Conservation (phyloP, 345 rosid genomes). For the Erucastrum elatum region DNA sequence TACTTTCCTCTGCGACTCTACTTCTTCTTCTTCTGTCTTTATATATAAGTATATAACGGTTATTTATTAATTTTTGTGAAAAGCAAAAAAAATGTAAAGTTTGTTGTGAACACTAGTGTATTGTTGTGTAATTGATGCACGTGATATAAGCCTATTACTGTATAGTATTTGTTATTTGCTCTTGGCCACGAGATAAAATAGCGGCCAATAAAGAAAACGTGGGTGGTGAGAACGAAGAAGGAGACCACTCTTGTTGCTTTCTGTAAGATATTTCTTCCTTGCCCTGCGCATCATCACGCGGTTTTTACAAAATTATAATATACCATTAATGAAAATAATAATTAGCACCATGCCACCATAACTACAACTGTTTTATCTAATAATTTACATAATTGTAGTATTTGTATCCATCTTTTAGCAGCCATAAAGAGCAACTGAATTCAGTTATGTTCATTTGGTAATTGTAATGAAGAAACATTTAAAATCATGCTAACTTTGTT, state of each 20-base stretch:
- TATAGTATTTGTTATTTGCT: conserved; percentile 4
- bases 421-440: background rate
- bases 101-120: conserved; percentile 13
- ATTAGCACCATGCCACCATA: background rate
- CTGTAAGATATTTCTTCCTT: background rate
- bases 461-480: background rate
- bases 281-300: conserved; percentile 12
- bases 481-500: background rate
- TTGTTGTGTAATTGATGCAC: conserved; percentile 31
- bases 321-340: background rate
- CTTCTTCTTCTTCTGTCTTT: conserved; percentile 1
- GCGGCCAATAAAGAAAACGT: conserved; percentile 37
- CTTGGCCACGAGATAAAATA: conserved; percentile 36
- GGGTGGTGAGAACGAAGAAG: conserved; percentile 23
- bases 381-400: background rate
- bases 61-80: background rate
- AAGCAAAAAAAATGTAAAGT: background rate
- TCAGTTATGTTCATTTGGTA: background rate
- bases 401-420: background rate
- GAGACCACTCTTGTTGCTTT: conserved; percentile 2
- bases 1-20: conserved; percentile 19
- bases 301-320: background rate
- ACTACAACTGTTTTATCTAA: background rate
- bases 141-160: conserved; percentile 13
- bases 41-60: conserved; percentile 18